phyloP scores from a whole-genome alignment of 2,329 filamentous ascomycete species.

The Pseudogymnoascus destructans region DNA sequence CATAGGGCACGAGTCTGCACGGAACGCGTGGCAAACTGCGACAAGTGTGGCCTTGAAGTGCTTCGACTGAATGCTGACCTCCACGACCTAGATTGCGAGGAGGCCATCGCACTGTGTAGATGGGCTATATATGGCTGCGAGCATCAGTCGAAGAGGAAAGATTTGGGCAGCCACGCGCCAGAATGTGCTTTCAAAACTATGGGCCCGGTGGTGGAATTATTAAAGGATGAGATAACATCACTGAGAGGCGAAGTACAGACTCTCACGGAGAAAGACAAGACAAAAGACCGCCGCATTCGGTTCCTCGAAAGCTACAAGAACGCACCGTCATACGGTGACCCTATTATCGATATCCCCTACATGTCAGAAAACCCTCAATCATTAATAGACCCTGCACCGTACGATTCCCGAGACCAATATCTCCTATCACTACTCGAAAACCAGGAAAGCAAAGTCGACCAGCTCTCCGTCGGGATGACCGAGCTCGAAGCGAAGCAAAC shows the following conservation, averaged over 20 bases:
- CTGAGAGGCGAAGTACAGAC: conserved; percentile 34
- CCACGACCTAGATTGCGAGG: conserved; percentile 34
- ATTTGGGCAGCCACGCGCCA: conserved; percentile 33
- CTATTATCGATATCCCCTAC: conserved; percentile 19
- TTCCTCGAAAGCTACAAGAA: conserved; percentile 29
- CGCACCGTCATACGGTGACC: conserved; percentile 18
- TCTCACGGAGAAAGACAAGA: conserved; percentile 29
- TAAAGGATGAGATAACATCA: conserved; percentile 32
- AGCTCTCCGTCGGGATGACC: conserved; percentile 41
- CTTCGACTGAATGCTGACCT: conserved; percentile 18
- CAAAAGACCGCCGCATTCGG: conserved; percentile 32
- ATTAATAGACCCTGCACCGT: conserved; percentile 21
- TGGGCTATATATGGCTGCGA: conserved; percentile 38
- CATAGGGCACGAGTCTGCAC: conserved; percentile 36
- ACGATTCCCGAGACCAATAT: conserved; percentile 33
- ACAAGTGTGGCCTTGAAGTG: conserved; percentile 20
- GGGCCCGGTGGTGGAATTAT: conserved; percentile 34
- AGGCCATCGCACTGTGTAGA: conserved; percentile 32
- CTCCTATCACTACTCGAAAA: conserved; percentile 35
- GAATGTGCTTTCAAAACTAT: conserved; percentile 40
- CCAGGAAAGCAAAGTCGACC: conserved; percentile 43
- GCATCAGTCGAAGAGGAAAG: conserved; percentile 28
- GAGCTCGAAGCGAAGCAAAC: conserved; percentile 48
- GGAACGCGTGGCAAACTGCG: conserved; percentile 24
- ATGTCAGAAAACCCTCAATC: conserved; percentile 18